Base-by-base conservation (phyloP, 2,329 filamentous ascomycete genomes). In the Penicillium verrucosum region DNA sequence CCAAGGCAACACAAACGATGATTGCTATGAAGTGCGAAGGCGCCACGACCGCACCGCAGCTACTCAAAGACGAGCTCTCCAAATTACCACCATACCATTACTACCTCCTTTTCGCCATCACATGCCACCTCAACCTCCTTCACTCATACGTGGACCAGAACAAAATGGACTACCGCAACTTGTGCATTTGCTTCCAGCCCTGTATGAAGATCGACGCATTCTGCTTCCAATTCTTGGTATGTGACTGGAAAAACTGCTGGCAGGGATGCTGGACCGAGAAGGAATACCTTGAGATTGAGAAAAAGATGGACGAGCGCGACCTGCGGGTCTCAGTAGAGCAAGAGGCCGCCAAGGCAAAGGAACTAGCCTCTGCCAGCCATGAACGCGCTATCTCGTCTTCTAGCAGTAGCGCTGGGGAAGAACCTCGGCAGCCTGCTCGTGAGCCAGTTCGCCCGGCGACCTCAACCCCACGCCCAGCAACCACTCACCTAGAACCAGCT, bases 41-140 rank as follows among this genome's bases (percentile, higher is more conserved):
- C 11, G 85, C 90, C 42, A 90, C 89, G 50, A 85, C 84, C 45
- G 92, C 93, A 5, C 92, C 93, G 0, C 89, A 95, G 70, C 73
- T 94, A 74, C 83, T 97, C 55, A 87, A 95, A 64, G 92, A 97
- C 62, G 91, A 96, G 73, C 85, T 97, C 3, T 96, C 93, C 1
- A 92, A 90, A 65, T 82, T 97, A n/a, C 90, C 93, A 7, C 93
- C 93, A 0, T 97, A 94, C 80, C 96, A 97, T 77, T 97, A 97
- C 77, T 97, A 97, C 70, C 87, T 97, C 14, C 85, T 97, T 6
- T 97, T 97, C 72, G 93, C 93, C 67, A 96, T 97, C 66, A 97
- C 93, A 34, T 97, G 93, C 75, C 93, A 97, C 68, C 86, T 97
- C 47, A 96, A 92, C 67, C 83, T 97, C 27, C 82, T 97, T 10